These are phyloP conservation scores for Ilyonectria destructans DNA, from an alignment of 2,329 filamentous ascomycete genomes.

Conservation along the genomic window DNA sequence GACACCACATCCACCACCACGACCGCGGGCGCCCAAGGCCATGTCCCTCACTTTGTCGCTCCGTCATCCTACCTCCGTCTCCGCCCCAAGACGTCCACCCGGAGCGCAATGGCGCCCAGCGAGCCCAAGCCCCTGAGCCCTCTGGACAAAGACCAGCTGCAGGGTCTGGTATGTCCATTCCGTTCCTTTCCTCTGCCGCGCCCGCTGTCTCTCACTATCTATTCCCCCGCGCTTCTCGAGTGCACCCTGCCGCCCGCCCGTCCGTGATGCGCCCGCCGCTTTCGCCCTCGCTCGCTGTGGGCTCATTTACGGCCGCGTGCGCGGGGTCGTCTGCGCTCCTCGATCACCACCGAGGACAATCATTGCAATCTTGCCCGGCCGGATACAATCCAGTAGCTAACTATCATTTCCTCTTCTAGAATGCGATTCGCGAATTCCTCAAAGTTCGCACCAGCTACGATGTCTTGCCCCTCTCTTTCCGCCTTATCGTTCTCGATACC, in stretches of 20 bases:
- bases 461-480: slow-evolving; percentile 95
- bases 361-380: slow-evolving; percentile 4
- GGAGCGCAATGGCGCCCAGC: slow-evolving; percentile 56
- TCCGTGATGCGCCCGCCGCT: slow-evolving; percentile 35
- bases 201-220: slow-evolving; percentile 4
- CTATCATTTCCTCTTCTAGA: slow-evolving; percentile 65
- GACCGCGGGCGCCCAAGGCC: slow-evolving; percentile 43
- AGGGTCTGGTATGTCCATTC: slow-evolving; percentile 77
- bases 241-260: slow-evolving; percentile 29
- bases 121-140: slow-evolving; percentile 67
- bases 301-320: slow-evolving; percentile 33
- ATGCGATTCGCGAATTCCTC: slow-evolving; percentile 94
- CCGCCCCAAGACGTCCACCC: slow-evolving; percentile 56
- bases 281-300: slow-evolving; percentile 18
- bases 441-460: slow-evolving; percentile 98
- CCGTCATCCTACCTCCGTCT: slow-evolving; percentile 72
- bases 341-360: slow-evolving; percentile 20
- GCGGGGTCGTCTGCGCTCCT: slow-evolving; percentile 36
- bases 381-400: slow-evolving; percentile 30
- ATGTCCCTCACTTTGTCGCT: slow-evolving; percentile 71
- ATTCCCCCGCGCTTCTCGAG: slow-evolving; percentile 4
- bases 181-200: slow-evolving; percentile 13
- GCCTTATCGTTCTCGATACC: slow-evolving; percentile 96
- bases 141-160: slow-evolving; percentile 83
- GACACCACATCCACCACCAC: slow-evolving; percentile 36